Evolutionary conservation across 768 basidiomycete species (phyloP), one percentile per base, ranked within the genome.

Genomic region (Suillus subalutaceus): DNA sequence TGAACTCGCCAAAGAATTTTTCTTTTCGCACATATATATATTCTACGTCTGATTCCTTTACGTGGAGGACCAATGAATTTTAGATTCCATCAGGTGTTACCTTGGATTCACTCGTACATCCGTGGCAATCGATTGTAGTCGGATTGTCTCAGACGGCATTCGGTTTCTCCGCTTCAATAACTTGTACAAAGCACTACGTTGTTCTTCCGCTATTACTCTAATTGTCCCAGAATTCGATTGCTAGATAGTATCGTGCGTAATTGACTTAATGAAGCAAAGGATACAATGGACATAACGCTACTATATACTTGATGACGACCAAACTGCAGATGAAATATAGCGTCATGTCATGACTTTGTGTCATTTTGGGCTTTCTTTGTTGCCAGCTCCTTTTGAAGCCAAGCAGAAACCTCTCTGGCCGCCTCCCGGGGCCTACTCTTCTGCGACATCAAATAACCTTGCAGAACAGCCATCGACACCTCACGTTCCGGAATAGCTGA

Each of bases 381-480:
- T 23, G 37, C n/a, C 58, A 70, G 20, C 67, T 86, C 83, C 69
- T 80, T 80, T 65, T 83, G 81, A 12, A 89, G 80, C 86, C 88
- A 90, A 10, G 65, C 75, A 12, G 70, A 72, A 7, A 81, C 74
- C 3, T 81, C 79, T 30, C 75, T 74, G 16, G 87, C 82, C 9
- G 91, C 91, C 16, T 82, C 83, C 66, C 78, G 74, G 0, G 91
- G 90, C 5, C 83, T 75, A 7, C 78, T 80, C 75, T 92, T 91
- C 79, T 89, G 85, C 23, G 79, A 76, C 89, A 94, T 90, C 66
- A 93, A 74, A 73, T 87, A 91, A 4, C 88, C 86, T 64, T 84
- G 84, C 0, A 85, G 72, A 30, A 76, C 77, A 3, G 84, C 82
- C 73, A 83, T 81, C 43, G 81, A 79, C 13, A 82, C 55, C 65